A percentile compares a stretch with the other conserved stretches of the same genome.
phyloP scores from a whole-genome alignment of 1,284 basidiomycete genomes.

The Peniophora sp. region DNA sequence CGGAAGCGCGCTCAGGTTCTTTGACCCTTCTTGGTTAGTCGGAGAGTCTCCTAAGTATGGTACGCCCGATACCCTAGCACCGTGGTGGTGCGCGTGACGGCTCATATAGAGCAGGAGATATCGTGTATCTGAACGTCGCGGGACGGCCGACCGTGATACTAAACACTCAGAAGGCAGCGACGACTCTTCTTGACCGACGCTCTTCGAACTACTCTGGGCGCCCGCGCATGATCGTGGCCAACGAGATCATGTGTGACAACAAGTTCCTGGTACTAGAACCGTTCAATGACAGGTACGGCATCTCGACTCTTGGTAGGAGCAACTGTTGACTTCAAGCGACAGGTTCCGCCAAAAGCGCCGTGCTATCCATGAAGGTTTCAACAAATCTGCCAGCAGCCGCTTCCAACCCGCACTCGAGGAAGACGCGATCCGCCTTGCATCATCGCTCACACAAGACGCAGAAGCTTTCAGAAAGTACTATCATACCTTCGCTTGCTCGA shows the following conservation, averaged over 20 bases:
- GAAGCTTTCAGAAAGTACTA: neutral
- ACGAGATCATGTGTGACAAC: neutral
- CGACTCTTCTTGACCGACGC: neutral
- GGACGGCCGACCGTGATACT: neutral
- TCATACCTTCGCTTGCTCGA: slow-evolving; percentile 5
- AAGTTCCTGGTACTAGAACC: neutral
- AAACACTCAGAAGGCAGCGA: neutral
- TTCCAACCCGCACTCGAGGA: slow-evolving; percentile 5
- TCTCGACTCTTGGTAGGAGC: neutral
- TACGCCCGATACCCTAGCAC: neutral
- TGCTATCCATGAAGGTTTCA: neutral
- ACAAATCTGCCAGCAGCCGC: slow-evolving; percentile 2
- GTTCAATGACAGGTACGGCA: neutral
- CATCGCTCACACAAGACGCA: slow-evolving; percentile 1
- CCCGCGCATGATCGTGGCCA: neutral
- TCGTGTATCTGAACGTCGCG: neutral
- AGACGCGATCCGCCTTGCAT: slow-evolving; percentile 3
- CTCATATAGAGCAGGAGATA: slow-evolving; percentile 1
- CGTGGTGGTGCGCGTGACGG: neutral
- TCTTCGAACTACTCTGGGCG: neutral
- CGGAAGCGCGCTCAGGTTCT: neutral
- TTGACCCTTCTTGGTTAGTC: neutral
- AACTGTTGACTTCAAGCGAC: neutral
- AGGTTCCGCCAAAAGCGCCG: slow-evolving; percentile 5
- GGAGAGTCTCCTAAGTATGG: neutral